phyloP scores from a whole-genome alignment of 164 flowering plant species.

The Dillenia suffruticosa region DNA sequence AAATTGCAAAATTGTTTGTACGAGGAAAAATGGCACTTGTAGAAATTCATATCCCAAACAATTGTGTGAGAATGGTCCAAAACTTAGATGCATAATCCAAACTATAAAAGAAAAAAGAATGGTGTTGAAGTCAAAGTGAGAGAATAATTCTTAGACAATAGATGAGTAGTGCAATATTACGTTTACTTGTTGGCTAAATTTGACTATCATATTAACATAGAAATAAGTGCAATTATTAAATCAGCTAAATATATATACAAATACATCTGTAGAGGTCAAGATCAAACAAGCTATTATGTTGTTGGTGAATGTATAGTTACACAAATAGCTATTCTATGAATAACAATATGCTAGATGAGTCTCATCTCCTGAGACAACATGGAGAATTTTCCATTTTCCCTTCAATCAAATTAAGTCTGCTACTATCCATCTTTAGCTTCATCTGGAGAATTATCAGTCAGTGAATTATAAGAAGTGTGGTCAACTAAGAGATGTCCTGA shows the following conservation, averaged over 20 bases:
- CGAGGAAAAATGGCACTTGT: constrained; percentile 8
- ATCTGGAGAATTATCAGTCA: neutral
- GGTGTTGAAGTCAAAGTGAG: neutral
- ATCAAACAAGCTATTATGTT: neutral
- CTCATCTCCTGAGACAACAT: neutral
- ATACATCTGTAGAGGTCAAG: constrained; percentile 15
- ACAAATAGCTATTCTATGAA: constrained; percentile 10
- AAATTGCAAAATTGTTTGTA: neutral
- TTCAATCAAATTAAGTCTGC: constrained; percentile 2
- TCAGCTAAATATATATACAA: constrained; percentile 15
- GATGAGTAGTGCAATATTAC: constrained; percentile 11
- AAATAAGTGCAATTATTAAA: constrained; percentile 5
- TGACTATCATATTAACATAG: constrained; percentile 15
- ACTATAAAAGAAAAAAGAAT: constrained; percentile 9
- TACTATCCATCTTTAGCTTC: neutral
- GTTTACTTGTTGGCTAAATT: constrained; percentile 4
- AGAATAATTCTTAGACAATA: neutral
- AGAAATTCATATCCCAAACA: constrained; percentile 6
- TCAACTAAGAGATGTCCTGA: neutral
- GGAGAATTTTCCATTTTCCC: constrained; percentile 4
- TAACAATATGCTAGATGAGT: constrained; percentile 14
- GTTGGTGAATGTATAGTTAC: neutral
- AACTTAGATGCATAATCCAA: constrained; percentile 3
- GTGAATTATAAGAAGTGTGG: neutral
- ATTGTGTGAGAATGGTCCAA: neutral